Conservation (phyloP, 257 asterid species). For the Solanum tacnaense region DNA sequence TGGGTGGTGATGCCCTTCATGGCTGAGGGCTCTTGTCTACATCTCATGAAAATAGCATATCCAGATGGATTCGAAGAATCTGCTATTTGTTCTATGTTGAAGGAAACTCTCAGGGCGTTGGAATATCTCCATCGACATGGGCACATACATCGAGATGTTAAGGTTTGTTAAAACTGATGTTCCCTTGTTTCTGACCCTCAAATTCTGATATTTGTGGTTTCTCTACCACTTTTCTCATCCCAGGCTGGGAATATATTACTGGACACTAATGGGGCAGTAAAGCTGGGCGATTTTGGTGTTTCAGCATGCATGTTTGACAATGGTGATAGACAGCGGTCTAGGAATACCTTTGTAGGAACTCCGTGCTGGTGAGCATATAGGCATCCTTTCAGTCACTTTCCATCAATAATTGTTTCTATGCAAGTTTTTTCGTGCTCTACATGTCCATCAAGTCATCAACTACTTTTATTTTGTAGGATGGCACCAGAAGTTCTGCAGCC, state of each 20-base stretch:
- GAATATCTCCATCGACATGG: conserved; percentile 92
- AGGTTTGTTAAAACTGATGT: conserved; percentile 36
- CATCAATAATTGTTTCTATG: not conserved
- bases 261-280: conserved; percentile 78
- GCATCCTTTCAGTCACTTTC: not conserved
- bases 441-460: conserved; percentile 3
- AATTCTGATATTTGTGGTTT: not conserved
- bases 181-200: not conserved
- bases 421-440: not conserved
- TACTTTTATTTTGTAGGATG: conserved; percentile 55
- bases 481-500: conserved; percentile 99
- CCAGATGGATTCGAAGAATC: conserved; percentile 96
- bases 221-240: conserved; percentile 9
- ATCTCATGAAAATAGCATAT: conserved; percentile 94
- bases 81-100: conserved; percentile 75
- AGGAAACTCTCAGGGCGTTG: conserved; percentile 95
- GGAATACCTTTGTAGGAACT: conserved; percentile 98
- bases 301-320: conserved; percentile 94
- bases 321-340: conserved; percentile 94
- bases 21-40: conserved; percentile 99
- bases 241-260: conserved; percentile 97
- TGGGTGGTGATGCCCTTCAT: conserved; percentile 98
- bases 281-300: conserved; percentile 98
- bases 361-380: conserved; percentile 76
- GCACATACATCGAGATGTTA: conserved; percentile 95